Conservation (phyloP, 140 eudicot genomes). For the Ambrosia hybrid region DNA sequence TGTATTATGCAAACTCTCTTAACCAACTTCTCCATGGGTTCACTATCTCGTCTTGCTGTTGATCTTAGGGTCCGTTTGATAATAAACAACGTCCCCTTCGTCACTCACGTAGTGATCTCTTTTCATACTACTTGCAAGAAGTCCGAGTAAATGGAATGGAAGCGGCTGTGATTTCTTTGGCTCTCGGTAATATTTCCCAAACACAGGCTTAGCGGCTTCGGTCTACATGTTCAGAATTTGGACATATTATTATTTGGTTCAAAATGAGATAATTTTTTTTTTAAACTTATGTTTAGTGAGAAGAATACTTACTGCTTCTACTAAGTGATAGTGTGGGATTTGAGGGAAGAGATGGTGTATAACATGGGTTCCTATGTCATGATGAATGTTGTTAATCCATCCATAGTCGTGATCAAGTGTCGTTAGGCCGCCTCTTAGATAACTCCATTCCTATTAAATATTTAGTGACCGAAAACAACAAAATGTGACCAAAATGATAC, state of each 20-base stretch:
- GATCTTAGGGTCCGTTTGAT: conserved; percentile 74
- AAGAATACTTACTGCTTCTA: conserved; percentile 83
- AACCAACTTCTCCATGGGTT: neutral
- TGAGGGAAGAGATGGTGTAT: conserved; percentile 99
- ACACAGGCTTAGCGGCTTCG: conserved; percentile 86
- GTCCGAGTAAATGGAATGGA: conserved; percentile 73
- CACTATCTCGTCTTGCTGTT: conserved; percentile 28
- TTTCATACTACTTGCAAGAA: conserved; percentile 60
- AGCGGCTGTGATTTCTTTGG: conserved; percentile 76
- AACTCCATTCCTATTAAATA: conserved; percentile 85
- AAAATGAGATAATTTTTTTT: neutral
- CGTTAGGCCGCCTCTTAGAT: conserved; percentile 92
- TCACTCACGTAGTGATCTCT: conserved; percentile 91
- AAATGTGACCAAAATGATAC: neutral
- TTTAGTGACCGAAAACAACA: neutral
- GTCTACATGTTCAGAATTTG: conserved; percentile 48
- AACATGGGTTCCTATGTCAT: conserved; percentile 98
- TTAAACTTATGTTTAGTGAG: neutral
- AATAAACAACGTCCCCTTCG: conserved; percentile 82
- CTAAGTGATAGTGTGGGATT: conserved; percentile 90
- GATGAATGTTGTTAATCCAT: conserved; percentile 97
- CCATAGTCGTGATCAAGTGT: conserved; percentile 97
- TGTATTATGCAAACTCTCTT: conserved; percentile 20
- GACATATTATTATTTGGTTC: neutral
- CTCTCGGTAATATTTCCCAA: conserved; percentile 81